Conservation (phyloP, 345 rosid species). For the Odontarrhena argentea region DNA sequence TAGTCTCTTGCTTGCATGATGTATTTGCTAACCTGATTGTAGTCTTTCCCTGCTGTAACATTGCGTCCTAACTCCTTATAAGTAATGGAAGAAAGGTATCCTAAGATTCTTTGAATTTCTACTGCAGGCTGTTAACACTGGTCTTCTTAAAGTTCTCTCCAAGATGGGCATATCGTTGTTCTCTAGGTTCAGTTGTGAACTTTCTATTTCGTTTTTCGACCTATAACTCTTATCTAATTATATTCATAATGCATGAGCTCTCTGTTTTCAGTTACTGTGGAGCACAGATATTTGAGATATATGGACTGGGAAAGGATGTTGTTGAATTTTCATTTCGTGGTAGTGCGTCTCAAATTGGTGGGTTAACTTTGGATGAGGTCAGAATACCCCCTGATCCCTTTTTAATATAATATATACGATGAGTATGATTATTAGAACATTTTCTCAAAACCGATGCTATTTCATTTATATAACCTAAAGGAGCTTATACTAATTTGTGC, state of each 20-base stretch:
- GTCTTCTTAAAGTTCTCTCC: constrained; percentile 97
- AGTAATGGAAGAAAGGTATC: constrained; percentile 19
- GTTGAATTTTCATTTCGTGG: constrained; percentile 85
- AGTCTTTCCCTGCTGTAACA: constrained; percentile 14
- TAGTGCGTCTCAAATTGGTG: constrained; percentile 86
- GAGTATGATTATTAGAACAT: constrained; percentile 6
- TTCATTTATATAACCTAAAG: constrained; percentile 6
- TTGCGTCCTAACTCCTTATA: constrained; percentile 4
- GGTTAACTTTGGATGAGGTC: constrained; percentile 95
- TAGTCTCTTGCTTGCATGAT: constrained; percentile 16
- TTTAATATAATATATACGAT: neutral
- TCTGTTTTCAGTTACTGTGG: constrained; percentile 82
- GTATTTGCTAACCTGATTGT: constrained; percentile 12
- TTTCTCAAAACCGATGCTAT: constrained; percentile 1
- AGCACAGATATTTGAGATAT: constrained; percentile 98
- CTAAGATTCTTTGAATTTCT: constrained; percentile 37
- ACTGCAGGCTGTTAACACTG: constrained; percentile 83
- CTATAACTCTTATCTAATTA: neutral
- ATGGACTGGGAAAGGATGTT: constrained; percentile 88
- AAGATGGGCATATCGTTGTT: constrained; percentile 99
- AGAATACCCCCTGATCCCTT: constrained; percentile 32
- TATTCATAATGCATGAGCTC: constrained; percentile 29
- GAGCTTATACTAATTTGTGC: neutral
- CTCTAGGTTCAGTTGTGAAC: constrained; percentile 64
- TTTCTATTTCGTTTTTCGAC: constrained; percentile 7